Evolutionary conservation across 1,284 basidiomycete species (phyloP).

Genomic region (Pholiota adiposa): DNA sequence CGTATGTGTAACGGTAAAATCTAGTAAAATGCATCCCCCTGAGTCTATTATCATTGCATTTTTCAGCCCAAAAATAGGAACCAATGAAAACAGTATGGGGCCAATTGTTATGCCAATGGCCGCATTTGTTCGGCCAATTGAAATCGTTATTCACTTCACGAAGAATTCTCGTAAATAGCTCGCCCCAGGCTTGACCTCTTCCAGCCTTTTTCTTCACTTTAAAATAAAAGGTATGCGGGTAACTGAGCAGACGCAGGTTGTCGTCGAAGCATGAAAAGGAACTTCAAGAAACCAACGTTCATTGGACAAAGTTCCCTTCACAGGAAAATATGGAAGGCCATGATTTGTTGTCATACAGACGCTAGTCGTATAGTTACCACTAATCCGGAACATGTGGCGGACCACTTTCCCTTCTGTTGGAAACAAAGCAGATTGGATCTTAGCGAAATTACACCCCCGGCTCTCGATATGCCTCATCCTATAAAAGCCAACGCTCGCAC

Average conservation of each 20-base stretch:
- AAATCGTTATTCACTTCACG: not conserved
- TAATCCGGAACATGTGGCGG: constrained; percentile 20
- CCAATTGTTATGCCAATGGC: constrained; percentile 4
- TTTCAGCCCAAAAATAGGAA: not conserved
- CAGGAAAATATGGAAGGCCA: not conserved
- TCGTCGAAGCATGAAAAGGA: no score
- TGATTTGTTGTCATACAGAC: constrained; percentile 5
- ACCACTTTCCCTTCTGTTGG: constrained; percentile 11
- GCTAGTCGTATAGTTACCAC: constrained; percentile 23
- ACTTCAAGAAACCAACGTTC: not conserved
- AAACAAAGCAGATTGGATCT: constrained; percentile 14
- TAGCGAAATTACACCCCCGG: not conserved
- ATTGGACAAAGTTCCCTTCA: not conserved
- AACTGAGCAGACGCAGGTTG: no score
- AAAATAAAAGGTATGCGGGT: no score
- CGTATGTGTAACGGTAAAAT: not conserved
- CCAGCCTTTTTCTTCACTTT: no score
- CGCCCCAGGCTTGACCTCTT: no score
- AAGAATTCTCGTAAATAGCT: not conserved
- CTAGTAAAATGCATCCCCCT: not conserved
- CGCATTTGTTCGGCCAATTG: not conserved
- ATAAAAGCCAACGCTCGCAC: constrained; percentile 14
- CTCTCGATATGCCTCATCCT: not conserved
- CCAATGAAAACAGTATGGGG: not conserved
- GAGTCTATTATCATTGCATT: not conserved